phyloP scores from a whole-genome alignment of 306 rosid genomes.

The Begonia fuchsioides region DNA sequence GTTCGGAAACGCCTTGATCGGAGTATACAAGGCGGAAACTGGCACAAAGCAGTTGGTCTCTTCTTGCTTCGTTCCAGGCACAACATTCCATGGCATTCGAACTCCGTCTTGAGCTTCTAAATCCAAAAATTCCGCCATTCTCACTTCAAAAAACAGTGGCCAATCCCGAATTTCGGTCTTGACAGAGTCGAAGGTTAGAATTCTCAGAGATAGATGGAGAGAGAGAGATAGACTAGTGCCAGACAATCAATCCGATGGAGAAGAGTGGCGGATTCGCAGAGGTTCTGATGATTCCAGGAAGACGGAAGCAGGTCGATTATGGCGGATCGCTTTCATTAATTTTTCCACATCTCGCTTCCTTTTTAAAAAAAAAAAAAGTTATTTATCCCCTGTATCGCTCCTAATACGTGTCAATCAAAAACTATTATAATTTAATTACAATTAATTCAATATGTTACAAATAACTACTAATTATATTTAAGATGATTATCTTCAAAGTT shows the following conservation, averaged over 20 bases:
- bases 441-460: too few species aligned
- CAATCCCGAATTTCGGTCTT: background rate
- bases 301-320: conserved; percentile 6
- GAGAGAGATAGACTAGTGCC: background rate
- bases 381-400: too few species aligned
- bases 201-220: background rate
- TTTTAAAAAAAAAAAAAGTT: too few species aligned
- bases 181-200: background rate
- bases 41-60: conserved; percentile 57
- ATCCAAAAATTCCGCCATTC: conserved; percentile 79
- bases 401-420: too few species aligned
- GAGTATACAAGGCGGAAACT: conserved; percentile 70
- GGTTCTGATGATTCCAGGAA: background rate
- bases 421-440: too few species aligned
- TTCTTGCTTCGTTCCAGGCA: conserved; percentile 82
- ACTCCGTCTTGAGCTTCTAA: conserved; percentile 91
- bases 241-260: background rate
- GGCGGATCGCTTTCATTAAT: conserved; percentile 12
- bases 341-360: conserved; percentile 3
- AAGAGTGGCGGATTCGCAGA: background rate
- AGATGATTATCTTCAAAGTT: too few species aligned
- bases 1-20: conserved; percentile 53
- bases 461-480: too few species aligned
- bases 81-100: conserved; percentile 97
- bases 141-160: background rate